Evolutionary conservation across 1,284 basidiomycete species (phyloP).

Genomic region (Irpex sp.): DNA sequence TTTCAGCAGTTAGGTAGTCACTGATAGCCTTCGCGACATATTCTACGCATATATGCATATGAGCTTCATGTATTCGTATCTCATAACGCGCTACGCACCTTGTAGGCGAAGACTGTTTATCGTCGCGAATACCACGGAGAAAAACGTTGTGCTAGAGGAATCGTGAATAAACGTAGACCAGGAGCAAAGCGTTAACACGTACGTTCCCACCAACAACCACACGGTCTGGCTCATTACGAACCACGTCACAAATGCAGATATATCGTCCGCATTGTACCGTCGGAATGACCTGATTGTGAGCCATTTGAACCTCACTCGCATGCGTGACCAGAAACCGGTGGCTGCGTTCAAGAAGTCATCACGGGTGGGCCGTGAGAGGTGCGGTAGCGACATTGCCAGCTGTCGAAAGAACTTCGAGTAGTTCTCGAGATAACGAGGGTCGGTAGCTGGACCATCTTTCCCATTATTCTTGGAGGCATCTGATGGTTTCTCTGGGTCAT

Average conservation of each 20-base stretch:
- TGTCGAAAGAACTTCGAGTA: slow-evolving; percentile 80
- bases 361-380: slow-evolving; percentile 78
- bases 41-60: slow-evolving; percentile 42
- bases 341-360: slow-evolving; percentile 89
- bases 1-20: slow-evolving; percentile 90
- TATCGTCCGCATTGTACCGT: slow-evolving; percentile 94
- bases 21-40: slow-evolving; percentile 89
- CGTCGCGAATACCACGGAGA: slow-evolving; percentile 89
- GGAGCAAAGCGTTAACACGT: slow-evolving; percentile 31
- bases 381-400: slow-evolving; percentile 70
- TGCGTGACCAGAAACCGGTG: slow-evolving; percentile 85
- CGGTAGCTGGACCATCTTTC: slow-evolving; percentile 6
- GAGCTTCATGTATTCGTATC: not conserved
- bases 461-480: not conserved
- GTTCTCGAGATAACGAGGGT: slow-evolving; percentile 51
- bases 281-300: slow-evolving; percentile 95
- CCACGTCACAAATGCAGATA: slow-evolving; percentile 95
- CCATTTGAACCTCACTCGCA: slow-evolving; percentile 96
- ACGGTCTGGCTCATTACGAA: slow-evolving; percentile 91
- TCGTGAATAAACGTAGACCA: slow-evolving; percentile 14
- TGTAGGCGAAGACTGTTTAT: slow-evolving; percentile 90
- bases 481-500: not conserved
- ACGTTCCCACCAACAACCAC: slow-evolving; percentile 95
- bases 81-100: slow-evolving; percentile 38
- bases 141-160: slow-evolving; percentile 81